Base-by-base conservation (phyloP, 2,329 filamentous ascomycete species). In the Herpotrichia juniperi region DNA sequence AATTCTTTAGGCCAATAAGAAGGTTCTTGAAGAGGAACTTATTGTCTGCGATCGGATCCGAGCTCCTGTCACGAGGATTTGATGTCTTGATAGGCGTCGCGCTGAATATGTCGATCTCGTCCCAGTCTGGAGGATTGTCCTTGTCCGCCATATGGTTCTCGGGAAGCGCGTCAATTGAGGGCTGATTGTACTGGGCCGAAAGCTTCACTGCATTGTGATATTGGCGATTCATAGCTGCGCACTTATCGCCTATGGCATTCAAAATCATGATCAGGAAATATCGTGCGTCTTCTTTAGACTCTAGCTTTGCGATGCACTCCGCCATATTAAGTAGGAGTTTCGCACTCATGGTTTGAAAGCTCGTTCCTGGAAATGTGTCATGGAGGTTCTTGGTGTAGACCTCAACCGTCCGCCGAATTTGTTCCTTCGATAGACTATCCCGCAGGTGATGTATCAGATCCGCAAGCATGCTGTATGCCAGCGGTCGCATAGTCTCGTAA, bases 311-410 rank as follows among this genome's bases (percentile, higher is more conserved):
- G 67, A 99, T 99, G 71, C 91, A 96, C 67, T 99, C 96, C 0
- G 93, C 94, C 91, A 99, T 96, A 72, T 99, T 99, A 11, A 99
- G 80, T 1, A 99, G 80, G 2, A 99, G 80, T 74, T 97, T 99
- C 0, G 94, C 96, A 64, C 94, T 97, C 94, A 99, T 99, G 0
- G 94, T 99, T 74, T 99, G 96, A 69, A 99, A 99, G 74, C 93
- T 99, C 0, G 96, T 97, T 8, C 96, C 96, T 0, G 94, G 96
- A 57, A 96, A 96, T 58, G 91, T 91, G 72, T 97, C 94, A 67
- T 96, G 92, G 19, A 99, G 79, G 66, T 97, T 97, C 68, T 89
- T 91, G 1, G 96, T 97, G 74, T 99, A 99, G 3, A 99, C 94
- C 69, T 96, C 91, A 9, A 99, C 92, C 0, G 96, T 97, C 68